Conservation (phyloP, 176 grass and related monocot species). For the Coix lacrymajobi region DNA sequence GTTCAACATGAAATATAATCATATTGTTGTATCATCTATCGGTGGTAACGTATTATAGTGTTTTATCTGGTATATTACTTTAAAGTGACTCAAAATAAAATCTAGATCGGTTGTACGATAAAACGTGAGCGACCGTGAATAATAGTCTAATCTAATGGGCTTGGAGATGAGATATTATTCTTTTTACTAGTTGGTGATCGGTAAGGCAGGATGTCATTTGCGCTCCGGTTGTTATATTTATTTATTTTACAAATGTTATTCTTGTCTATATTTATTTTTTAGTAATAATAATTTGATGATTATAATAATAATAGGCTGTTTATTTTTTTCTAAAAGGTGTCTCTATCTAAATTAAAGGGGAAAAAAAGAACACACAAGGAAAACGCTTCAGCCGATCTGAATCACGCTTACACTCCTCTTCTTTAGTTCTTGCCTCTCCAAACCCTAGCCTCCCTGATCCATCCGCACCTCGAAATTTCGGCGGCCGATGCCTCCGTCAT, state of each 20-base stretch:
- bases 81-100: background rate
- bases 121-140: too few species aligned
- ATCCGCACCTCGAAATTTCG: slow-evolving; percentile 29
- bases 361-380: background rate
- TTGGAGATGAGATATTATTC: background rate
- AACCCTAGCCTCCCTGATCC: slow-evolving; percentile 48
- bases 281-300: background rate
- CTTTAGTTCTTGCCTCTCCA: slow-evolving; percentile 16
- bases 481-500: slow-evolving; percentile 38
- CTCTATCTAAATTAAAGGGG: background rate
- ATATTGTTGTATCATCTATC: background rate
- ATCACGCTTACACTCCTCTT: background rate
- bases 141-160: background rate
- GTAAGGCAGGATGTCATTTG: too few species aligned
- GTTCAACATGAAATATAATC: background rate
- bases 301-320: background rate
- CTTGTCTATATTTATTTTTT: background rate
- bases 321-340: background rate
- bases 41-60: background rate
- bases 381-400: slow-evolving; percentile 30
- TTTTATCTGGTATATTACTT: background rate
- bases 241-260: background rate
- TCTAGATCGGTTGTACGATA: background rate
- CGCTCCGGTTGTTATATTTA: too few species aligned
- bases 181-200: too few species aligned